These are phyloP conservation scores for Wickerhamomyces ciferrii DNA, from an alignment of 805 yeast species.

Conservation along the genomic window DNA sequence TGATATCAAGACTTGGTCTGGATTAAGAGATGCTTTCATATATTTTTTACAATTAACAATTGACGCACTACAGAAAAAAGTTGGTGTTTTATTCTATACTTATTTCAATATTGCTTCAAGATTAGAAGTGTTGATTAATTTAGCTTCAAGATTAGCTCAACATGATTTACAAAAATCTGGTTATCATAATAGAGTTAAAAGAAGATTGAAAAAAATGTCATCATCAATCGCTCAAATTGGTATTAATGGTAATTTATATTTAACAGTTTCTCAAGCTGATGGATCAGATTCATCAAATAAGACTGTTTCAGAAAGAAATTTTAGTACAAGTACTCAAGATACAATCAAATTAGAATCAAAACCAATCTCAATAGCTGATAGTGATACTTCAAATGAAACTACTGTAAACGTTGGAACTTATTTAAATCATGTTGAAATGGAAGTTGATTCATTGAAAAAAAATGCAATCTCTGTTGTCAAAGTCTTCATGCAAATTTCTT, in stretches of 20 bases:
- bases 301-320: slow-evolving; percentile 3
- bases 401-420: slow-evolving; percentile 14
- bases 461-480: slow-evolving; percentile 24
- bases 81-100: slow-evolving; percentile 45
- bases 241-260: slow-evolving; percentile 58
- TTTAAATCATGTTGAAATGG: slow-evolving; percentile 33
- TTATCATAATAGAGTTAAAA: slow-evolving; percentile 40
- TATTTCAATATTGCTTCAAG: slow-evolving; percentile 51
- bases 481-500: slow-evolving; percentile 23
- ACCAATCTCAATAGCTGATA: slow-evolving; percentile 1
- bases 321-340: slow-evolving; percentile 17
- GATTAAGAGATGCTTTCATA: slow-evolving; percentile 40
- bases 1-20: slow-evolving; percentile 60
- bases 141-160: slow-evolving; percentile 48
- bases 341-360: slow-evolving; percentile 11
- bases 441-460: slow-evolving; percentile 30
- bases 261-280: slow-evolving; percentile 21
- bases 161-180: slow-evolving; percentile 43
- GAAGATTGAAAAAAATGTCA: slow-evolving; percentile 46
- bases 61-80: slow-evolving; percentile 45
- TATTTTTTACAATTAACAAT: slow-evolving; percentile 42
- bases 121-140: slow-evolving; percentile 45
- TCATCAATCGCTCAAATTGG: slow-evolving; percentile 56
- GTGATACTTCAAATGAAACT: slow-evolving; percentile 4
- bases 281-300: slow-evolving; percentile 1